Conservation (phyloP, 371 early-diverging fungal genomes). For the Rhizomucor miehei region DNA sequence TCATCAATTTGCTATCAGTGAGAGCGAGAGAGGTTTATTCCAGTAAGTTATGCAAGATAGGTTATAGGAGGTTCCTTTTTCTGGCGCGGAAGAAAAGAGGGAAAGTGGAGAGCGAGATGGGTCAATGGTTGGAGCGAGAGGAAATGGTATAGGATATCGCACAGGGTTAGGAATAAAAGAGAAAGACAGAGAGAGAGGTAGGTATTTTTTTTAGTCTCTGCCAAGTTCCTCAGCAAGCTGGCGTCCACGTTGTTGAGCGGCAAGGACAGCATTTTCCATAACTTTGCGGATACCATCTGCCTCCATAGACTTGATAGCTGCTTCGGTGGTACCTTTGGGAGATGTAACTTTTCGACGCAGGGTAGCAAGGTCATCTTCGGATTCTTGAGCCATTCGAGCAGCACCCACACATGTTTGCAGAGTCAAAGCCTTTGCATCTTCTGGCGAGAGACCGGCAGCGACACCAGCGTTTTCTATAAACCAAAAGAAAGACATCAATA, state of each 20-base stretch:
- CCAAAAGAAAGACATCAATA: too few species aligned
- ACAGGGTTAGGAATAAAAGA: too few species aligned
- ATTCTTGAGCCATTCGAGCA: conserved; percentile 76
- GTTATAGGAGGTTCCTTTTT: too few species aligned
- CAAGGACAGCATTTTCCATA: conserved; percentile 60
- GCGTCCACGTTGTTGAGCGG: conserved; percentile 67
- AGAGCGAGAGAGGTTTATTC: too few species aligned
- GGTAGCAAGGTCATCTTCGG: conserved; percentile 71
- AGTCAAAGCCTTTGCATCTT: conserved; percentile 76
- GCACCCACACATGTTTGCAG: conserved; percentile 91
- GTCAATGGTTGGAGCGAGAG: too few species aligned
- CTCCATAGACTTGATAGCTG: conserved; percentile 80
- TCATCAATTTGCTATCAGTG: too few species aligned
- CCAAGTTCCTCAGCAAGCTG: conserved; percentile 74
- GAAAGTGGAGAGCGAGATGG: too few species aligned
- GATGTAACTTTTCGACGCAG: conserved; percentile 86
- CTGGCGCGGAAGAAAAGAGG: too few species aligned
- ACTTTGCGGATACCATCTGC: conserved; percentile 56
- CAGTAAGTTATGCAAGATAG: too few species aligned
- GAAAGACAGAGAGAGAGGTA: too few species aligned
- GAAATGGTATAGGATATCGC: too few species aligned
- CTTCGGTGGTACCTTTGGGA: conserved; percentile 93
- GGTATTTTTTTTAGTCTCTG: conserved; percentile 32
- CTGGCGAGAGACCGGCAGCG: conserved; percentile 72
- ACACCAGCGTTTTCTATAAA: conserved; percentile 72